phyloP scores from a whole-genome alignment of 2,329 filamentous ascomycete genomes.

The Chaetoscypha palmicola region DNA sequence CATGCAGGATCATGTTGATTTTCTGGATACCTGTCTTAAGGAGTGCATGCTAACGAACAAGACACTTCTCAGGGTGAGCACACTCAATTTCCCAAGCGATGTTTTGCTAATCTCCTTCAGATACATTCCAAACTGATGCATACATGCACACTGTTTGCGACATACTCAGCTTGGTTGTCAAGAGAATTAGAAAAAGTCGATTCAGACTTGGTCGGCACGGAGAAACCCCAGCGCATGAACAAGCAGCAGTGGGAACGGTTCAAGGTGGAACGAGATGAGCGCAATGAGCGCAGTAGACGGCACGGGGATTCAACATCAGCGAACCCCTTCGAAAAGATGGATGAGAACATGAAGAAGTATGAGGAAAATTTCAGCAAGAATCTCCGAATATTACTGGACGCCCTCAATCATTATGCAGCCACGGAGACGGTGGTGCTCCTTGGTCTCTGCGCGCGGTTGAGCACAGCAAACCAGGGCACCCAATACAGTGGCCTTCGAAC shows the following conservation, averaged over 20 bases:
- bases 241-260: constrained; percentile 54
- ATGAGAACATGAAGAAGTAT: constrained; percentile 84
- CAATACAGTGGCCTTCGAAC: constrained; percentile 53
- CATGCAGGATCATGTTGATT: constrained; percentile 99
- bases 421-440: constrained; percentile 94
- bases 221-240: constrained; percentile 53
- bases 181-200: constrained; percentile 80
- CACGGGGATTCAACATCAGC: constrained; percentile 27
- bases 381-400: constrained; percentile 87
- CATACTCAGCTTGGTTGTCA: constrained; percentile 80
- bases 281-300: constrained; percentile 30
- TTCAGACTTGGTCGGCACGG: constrained; percentile 59
- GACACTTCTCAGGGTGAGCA: constrained; percentile 73
- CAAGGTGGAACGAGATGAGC: constrained; percentile 37
- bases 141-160: constrained; percentile 89
- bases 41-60: constrained; percentile 99
- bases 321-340: constrained; percentile 41
- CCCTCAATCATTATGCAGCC: constrained; percentile 92
- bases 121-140: constrained; percentile 97
- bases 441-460: constrained; percentile 76
- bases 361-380: constrained; percentile 90
- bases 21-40: constrained; percentile 93
- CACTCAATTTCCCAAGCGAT: constrained; percentile 1
- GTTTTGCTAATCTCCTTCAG: constrained; percentile 78
- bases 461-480: constrained; percentile 72